These are phyloP conservation scores for Gossypium laxum DNA, from an alignment of 441 rosid genomes.

Conservation along the genomic window DNA sequence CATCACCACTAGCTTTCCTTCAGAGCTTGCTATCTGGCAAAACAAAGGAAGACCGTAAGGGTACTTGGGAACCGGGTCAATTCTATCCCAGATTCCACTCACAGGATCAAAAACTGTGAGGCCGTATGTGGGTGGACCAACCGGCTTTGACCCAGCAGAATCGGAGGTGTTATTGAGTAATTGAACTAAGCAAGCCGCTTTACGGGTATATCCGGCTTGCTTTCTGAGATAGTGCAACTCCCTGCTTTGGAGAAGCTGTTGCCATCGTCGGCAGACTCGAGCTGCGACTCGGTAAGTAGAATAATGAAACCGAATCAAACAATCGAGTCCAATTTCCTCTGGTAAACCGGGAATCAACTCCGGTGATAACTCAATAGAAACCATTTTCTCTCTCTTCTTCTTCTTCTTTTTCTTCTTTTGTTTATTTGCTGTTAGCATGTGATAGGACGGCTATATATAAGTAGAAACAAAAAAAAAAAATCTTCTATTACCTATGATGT, in stretches of 20 bases:
- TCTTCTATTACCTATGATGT: too few relatives aligned
- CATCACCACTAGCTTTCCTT: slow-evolving; percentile 37
- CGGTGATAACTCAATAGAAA: not conserved
- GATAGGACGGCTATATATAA: not conserved
- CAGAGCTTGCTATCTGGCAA: slow-evolving; percentile 31
- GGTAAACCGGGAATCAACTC: slow-evolving; percentile 41
- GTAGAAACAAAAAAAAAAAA: too few relatives aligned
- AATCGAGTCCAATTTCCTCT: slow-evolving; percentile 38
- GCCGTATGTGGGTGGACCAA: slow-evolving; percentile 22
- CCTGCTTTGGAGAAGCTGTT: slow-evolving; percentile 23
- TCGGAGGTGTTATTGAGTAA: slow-evolving; percentile 11
- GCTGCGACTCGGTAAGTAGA: slow-evolving; percentile 30
- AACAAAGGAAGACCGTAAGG: slow-evolving; percentile 43
- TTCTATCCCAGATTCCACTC: slow-evolving; percentile 28
- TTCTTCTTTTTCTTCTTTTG: too few relatives aligned
- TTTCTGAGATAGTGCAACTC: slow-evolving; percentile 31
- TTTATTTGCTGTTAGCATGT: not conserved
- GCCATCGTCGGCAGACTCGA: slow-evolving; percentile 35
- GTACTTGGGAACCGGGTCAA: slow-evolving; percentile 31
- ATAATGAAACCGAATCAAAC: slow-evolving; percentile 34
- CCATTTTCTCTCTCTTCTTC: not conserved
- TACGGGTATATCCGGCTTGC: slow-evolving; percentile 20
- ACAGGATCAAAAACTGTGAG: slow-evolving; percentile 33
- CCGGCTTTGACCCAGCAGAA: slow-evolving; percentile 17
- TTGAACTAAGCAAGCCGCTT: slow-evolving; percentile 38